These are phyloP conservation scores for Podaxis rugospora DNA, from an alignment of 768 basidiomycete genomes.

Conservation along the genomic window DNA sequence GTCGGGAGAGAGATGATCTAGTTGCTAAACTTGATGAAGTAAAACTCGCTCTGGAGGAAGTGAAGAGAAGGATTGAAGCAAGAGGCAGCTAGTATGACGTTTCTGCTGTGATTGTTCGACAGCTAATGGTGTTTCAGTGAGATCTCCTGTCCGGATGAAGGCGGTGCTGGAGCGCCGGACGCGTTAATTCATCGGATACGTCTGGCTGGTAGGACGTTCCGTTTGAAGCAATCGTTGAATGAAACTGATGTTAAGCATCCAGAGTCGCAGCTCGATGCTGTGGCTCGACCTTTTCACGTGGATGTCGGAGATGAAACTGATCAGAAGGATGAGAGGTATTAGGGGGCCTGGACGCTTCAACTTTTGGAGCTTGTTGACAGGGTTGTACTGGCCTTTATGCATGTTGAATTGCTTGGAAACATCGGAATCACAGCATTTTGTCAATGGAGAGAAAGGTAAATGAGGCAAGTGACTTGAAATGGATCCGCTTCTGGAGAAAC, in stretches of 20 bases:
- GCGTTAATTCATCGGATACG: not conserved
- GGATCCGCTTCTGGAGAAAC: not conserved
- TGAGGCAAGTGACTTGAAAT: not conserved
- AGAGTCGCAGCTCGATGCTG: not conserved
- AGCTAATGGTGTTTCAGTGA: not conserved
- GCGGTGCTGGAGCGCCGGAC: not conserved
- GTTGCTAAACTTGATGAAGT: not conserved
- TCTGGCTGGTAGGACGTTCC: not conserved
- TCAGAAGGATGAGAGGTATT: not conserved
- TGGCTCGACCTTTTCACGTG: not conserved
- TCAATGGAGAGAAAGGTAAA: not conserved
- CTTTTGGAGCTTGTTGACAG: not conserved
- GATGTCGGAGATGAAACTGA: not conserved
- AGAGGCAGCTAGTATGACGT: not conserved
- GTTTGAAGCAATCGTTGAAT: not conserved
- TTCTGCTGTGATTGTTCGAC: not conserved
- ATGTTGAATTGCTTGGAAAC: not conserved
- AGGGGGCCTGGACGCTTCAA: not conserved
- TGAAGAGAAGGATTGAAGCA: not conserved
- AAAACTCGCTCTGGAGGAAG: not conserved
- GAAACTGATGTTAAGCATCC: not conserved
- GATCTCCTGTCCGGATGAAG: not conserved
- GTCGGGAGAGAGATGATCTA: not conserved
- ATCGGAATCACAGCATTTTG: not conserved
- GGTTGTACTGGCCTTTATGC: not conserved